A percentile compares a stretch with the other conserved stretches of the same genome.
phyloP scores from a whole-genome alignment of 345 rosid genomes.

The thale cress (Arabidopsis thaliana) region TAIR10.1 NC_003070.9:1216501-1217000 shows the following conservation, averaged over 20 bases:
- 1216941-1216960: slow-evolving; percentile 42
- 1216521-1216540: slow-evolving; percentile 68
- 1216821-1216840: slow-evolving; percentile 41
- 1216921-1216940: slow-evolving; percentile 74
- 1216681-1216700: background rate
- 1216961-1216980: slow-evolving; percentile 74
- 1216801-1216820: slow-evolving; percentile 66
- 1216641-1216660: background rate
- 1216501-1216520: slow-evolving; percentile 99
- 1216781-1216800: slow-evolving; percentile 56
- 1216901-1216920: background rate
- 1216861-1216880: slow-evolving; percentile 8
- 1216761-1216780: slow-evolving; percentile 54
- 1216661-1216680: background rate
- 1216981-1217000: slow-evolving; percentile 58
- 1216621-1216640: slow-evolving; percentile 48
- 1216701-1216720: background rate
- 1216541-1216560: background rate
- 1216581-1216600: slow-evolving; percentile 14
- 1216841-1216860: slow-evolving; percentile 78
- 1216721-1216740: slow-evolving; percentile 69
- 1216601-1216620: slow-evolving; percentile 66
- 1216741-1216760: slow-evolving; percentile 30
- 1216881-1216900: background rate
- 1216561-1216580: accelerated